Conservation (phyloP, 1,284 basidiomycete genomes). For the Sutorius eximius region DNA sequence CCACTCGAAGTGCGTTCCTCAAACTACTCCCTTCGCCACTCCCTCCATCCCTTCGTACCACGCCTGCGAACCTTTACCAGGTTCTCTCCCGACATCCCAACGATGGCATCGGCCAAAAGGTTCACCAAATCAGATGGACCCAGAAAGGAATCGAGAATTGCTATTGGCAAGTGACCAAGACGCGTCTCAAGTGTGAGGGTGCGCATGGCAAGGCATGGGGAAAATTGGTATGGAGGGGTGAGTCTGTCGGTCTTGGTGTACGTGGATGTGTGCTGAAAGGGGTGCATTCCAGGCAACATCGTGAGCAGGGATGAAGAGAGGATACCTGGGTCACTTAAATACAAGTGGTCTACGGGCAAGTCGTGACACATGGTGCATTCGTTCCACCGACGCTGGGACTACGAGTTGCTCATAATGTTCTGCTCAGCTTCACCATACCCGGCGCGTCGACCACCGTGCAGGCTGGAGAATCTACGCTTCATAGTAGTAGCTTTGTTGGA, state of each 20-base stretch:
- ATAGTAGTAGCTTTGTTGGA: not conserved
- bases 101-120: slow-evolving; percentile 63
- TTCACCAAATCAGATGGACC: slow-evolving; percentile 74
- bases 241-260: slow-evolving; percentile 26
- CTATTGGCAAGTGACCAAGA: slow-evolving; percentile 72
- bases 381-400: not conserved
- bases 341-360: slow-evolving; percentile 37
- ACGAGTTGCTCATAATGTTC: not conserved
- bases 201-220: slow-evolving; percentile 79
- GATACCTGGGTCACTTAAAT: slow-evolving; percentile 42
- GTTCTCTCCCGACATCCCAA: slow-evolving; percentile 66
- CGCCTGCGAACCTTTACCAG: slow-evolving; percentile 64
- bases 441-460: not conserved
- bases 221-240: slow-evolving; percentile 72
- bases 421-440: not conserved
- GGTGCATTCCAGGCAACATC: slow-evolving; percentile 33
- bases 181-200: slow-evolving; percentile 68
- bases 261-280: slow-evolving; percentile 7
- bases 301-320: slow-evolving; percentile 36
- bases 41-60: slow-evolving; percentile 57
- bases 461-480: not conserved
- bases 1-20: slow-evolving; percentile 45
- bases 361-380: slow-evolving; percentile 25
- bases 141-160: slow-evolving; percentile 64
- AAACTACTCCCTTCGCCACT: slow-evolving; percentile 50